These are phyloP conservation scores for Amoeboaphelidium protococcarum DNA, from an alignment of 371 early-diverging fungal genomes.

Conservation along the genomic window DNA sequence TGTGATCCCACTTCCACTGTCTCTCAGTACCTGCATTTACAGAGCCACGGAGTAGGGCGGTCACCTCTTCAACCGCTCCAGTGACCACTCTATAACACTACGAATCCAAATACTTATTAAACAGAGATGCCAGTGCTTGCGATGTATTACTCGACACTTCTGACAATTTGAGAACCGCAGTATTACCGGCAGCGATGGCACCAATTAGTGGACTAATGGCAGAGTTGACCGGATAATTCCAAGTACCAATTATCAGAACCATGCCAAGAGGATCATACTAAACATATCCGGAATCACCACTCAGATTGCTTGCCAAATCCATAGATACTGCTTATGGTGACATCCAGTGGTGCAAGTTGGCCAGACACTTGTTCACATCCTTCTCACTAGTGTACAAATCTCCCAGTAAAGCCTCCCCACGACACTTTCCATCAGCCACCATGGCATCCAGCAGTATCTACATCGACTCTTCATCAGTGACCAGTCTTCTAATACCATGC, in stretches of 20 bases:
- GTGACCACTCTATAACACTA: slow-evolving; percentile 34
- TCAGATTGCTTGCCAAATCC: neutral
- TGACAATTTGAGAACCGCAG: slow-evolving; percentile 34
- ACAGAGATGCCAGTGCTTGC: slow-evolving; percentile 24
- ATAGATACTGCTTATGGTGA: neutral
- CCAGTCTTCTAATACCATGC: slow-evolving; percentile 24
- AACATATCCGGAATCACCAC: slow-evolving; percentile 9
- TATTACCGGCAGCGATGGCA: slow-evolving; percentile 79
- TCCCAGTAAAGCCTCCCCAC: slow-evolving; percentile 8
- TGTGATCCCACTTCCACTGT: slow-evolving; percentile 40
- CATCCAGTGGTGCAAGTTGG: neutral
- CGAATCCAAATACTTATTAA: slow-evolving; percentile 44
- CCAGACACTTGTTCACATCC: slow-evolving; percentile 12
- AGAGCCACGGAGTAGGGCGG: slow-evolving; percentile 24
- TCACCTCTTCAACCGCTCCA: slow-evolving; percentile 51
- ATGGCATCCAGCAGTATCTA: neutral
- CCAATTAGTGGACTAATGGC: slow-evolving; percentile 42
- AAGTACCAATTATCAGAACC: slow-evolving; percentile 31
- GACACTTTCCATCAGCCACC: slow-evolving; percentile 10
- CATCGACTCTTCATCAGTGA: slow-evolving; percentile 29
- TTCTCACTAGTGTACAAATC: slow-evolving; percentile 23
- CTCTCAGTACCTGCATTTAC: too few species aligned
- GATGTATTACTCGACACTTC: slow-evolving; percentile 50
- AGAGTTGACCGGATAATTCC: slow-evolving; percentile 67
- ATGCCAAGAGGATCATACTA: slow-evolving; percentile 52